Evolutionary conservation across 176 grass and related monocot species (phyloP).

Genomic region (Lolium rigidum): DNA sequence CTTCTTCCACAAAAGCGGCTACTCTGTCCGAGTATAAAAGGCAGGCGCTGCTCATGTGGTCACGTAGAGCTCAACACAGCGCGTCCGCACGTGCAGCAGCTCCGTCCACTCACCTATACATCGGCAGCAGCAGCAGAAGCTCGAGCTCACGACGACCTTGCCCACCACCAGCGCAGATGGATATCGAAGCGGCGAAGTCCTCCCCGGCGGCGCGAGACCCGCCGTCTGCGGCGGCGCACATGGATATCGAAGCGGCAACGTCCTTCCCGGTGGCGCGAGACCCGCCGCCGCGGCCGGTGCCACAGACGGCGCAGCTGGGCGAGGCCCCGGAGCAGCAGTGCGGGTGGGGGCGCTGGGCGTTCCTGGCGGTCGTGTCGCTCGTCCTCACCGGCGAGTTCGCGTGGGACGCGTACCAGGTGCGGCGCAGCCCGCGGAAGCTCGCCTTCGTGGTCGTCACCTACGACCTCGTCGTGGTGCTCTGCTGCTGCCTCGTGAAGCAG

Average conservation of each 20-base stretch:
- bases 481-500: conserved; percentile 20
- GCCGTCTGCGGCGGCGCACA: too few species aligned
- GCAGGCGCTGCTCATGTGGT: background rate
- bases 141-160: background rate
- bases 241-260: too few species aligned
- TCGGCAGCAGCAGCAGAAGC: background rate
- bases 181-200: background rate
- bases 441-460: conserved; percentile 21
- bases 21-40: background rate
- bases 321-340: background rate
- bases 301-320: background rate
- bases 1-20: background rate
- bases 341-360: background rate
- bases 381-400: conserved; percentile 23
- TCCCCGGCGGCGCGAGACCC: background rate
- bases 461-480: conserved; percentile 27
- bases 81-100: too few species aligned
- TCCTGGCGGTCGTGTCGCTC: background rate
- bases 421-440: conserved; percentile 15
- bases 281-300: background rate
- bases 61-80: background rate
- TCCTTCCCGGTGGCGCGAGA: background rate
- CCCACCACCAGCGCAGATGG: conserved; percentile 4
- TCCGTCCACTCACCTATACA: background rate
- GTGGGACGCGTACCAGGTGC: background rate